Percentiles rank a stretch among this genome's conserved stretches.
These are phyloP conservation scores for Pyricularia sp. DNA, from an alignment of 2,329 filamentous ascomycete genomes.

Conservation along the genomic window DNA sequence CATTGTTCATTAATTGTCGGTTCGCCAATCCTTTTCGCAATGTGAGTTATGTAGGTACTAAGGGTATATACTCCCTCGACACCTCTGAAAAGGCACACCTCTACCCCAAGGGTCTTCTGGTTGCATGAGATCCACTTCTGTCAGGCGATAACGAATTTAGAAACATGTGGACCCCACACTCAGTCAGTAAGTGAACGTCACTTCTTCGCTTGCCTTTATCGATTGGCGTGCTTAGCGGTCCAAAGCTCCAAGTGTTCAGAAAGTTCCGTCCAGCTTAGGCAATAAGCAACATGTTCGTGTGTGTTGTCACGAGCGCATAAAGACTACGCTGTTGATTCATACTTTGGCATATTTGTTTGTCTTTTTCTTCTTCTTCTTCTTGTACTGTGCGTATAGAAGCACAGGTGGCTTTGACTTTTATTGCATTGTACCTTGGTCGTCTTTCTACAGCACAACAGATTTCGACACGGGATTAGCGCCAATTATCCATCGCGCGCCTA, in stretches of 20 bases:
- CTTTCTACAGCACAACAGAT: neutral
- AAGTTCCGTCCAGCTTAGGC: neutral
- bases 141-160: neutral
- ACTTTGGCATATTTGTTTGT: neutral
- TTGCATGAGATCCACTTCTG: neutral
- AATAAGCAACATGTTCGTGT: neutral
- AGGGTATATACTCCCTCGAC: neutral
- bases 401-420: neutral
- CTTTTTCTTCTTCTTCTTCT: neutral
- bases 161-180: neutral
- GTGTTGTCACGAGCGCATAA: neutral
- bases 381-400: neutral
- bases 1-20: neutral
- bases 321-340: neutral
- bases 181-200: neutral
- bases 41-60: neutral
- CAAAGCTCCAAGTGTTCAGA: conserved; percentile 5
- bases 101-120: neutral
- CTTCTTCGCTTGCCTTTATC: neutral
- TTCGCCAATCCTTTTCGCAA: neutral
- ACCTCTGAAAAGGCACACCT: neutral
- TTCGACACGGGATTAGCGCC: neutral
- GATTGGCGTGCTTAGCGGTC: neutral
- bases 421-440: neutral
- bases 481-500: neutral